A percentile compares a stretch with the other conserved stretches of the same genome.
These are phyloP conservation scores for Plasmopara viticola DNA, from an alignment of 352 stramenopile genomes.

Conservation along the genomic window DNA sequence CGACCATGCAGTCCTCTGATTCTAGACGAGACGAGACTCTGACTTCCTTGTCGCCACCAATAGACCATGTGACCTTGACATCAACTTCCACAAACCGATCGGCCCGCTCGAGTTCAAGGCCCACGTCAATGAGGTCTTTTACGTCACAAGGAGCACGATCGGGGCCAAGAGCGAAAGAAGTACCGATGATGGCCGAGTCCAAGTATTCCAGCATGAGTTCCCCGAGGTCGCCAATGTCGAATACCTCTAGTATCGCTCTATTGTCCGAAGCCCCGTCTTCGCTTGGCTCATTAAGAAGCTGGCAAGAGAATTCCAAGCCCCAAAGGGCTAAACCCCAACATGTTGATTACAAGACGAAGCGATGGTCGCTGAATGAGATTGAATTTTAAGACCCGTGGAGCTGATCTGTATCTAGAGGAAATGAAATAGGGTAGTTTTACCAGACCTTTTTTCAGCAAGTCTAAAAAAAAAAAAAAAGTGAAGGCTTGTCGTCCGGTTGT, in stretches of 20 bases:
- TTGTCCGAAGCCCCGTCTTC: conserved; percentile 39
- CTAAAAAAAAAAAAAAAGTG: no score
- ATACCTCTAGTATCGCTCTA: conserved; percentile 55
- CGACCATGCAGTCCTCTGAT: conserved; percentile 23
- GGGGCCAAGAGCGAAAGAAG: conserved; percentile 15
- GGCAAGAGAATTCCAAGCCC: conserved; percentile 22
- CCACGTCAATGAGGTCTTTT: conserved; percentile 11
- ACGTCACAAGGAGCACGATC: conserved; percentile 17
- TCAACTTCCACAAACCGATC: conserved; percentile 12
- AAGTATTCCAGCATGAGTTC: conserved; percentile 47
- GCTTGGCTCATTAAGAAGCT: conserved; percentile 22
- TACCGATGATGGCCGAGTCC: conserved; percentile 26
- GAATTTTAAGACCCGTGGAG: conserved; percentile 1
- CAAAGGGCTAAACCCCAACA: conserved; percentile 13
- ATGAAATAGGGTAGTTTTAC: conserved; percentile 3
- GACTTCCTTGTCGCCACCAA: conserved; percentile 16
- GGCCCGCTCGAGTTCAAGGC: conserved; percentile 8
- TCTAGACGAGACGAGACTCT: conserved; percentile 18
- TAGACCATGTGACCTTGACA: conserved; percentile 6
- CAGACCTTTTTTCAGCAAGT: no score
- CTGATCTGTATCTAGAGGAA: conserved; percentile 14
- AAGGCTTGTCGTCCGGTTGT: no score
- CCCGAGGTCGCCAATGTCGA: conserved; percentile 45
- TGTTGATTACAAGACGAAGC: conserved; percentile 13
- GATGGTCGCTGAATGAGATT: conserved; percentile 26